phyloP scores from a whole-genome alignment of 345 rosid genomes.

The Nasturtium officinale region DNA sequence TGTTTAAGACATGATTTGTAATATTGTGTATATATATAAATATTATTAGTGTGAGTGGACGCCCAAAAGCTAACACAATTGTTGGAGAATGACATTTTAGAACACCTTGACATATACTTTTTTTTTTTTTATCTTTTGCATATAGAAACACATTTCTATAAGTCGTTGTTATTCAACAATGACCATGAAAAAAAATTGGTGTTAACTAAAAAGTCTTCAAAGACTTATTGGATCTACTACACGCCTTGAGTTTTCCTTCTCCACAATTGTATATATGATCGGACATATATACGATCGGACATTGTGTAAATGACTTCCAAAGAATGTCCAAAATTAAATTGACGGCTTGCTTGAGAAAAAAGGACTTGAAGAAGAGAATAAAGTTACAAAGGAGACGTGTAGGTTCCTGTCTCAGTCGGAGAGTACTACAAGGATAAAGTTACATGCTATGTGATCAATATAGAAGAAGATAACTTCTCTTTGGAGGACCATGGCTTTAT shows the following conservation, averaged over 20 bases:
- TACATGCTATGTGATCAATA: constrained; percentile 9
- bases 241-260: constrained; percentile 24
- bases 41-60: too few relatives aligned
- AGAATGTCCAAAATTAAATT: not conserved
- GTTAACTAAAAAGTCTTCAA: too few relatives aligned
- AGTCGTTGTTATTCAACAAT: too few relatives aligned
- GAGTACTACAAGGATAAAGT: constrained; percentile 6
- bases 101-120: too few relatives aligned
- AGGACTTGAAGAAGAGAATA: too few relatives aligned
- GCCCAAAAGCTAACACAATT: too few relatives aligned
- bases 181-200: too few relatives aligned
- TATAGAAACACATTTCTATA: too few relatives aligned
- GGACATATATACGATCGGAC: not conserved
- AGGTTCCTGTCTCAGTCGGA: constrained; percentile 1
- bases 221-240: not conserved
- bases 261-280: constrained; percentile 17
- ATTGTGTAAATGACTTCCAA: not conserved
- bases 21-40: too few relatives aligned
- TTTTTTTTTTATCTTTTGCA: too few relatives aligned
- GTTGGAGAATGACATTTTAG: too few relatives aligned
- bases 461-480: not conserved
- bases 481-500: constrained; percentile 16
- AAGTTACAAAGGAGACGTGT: not conserved
- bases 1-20: too few relatives aligned
- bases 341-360: not conserved